Evolutionary conservation across 2,329 filamentous ascomycete species (phyloP).

Genomic region (Sclerotinia nivalis): DNA sequence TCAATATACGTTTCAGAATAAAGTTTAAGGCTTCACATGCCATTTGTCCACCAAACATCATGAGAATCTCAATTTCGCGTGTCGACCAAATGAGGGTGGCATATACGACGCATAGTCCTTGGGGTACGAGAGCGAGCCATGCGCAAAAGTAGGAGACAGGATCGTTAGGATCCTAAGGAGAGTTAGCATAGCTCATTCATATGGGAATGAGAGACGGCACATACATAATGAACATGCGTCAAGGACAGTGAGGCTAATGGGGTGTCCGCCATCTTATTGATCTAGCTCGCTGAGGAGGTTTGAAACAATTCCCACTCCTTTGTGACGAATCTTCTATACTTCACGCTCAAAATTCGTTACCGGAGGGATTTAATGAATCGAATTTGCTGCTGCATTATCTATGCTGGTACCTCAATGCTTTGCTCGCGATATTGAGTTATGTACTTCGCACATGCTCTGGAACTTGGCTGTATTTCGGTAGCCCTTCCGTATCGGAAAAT

Average conservation of each 20-base stretch:
- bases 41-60: slow-evolving; percentile 92
- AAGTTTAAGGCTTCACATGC: slow-evolving; percentile 92
- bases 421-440: neutral
- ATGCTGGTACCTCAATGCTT: neutral
- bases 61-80: slow-evolving; percentile 81
- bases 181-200: slow-evolving; percentile 23
- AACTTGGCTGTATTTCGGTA: neutral
- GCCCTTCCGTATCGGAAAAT: neutral
- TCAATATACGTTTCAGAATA: slow-evolving; percentile 82
- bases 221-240: slow-evolving; percentile 94
- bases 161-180: slow-evolving; percentile 75
- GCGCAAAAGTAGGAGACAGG: slow-evolving; percentile 83
- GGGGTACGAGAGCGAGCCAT: slow-evolving; percentile 90
- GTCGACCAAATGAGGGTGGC: slow-evolving; percentile 87
- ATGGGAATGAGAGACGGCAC: slow-evolving; percentile 38
- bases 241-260: slow-evolving; percentile 87
- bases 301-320: neutral
- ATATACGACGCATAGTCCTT: slow-evolving; percentile 88
- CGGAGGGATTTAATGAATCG: too few relatives aligned
- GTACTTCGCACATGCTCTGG: neutral
- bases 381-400: neutral
- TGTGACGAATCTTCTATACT: neutral
- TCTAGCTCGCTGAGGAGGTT: neutral
- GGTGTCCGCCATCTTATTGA: slow-evolving; percentile 43
- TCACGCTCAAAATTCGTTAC: neutral